These are phyloP conservation scores for Colletotrichum sp. DNA, from an alignment of 2,329 filamentous ascomycete genomes.

Conservation along the genomic window DNA sequence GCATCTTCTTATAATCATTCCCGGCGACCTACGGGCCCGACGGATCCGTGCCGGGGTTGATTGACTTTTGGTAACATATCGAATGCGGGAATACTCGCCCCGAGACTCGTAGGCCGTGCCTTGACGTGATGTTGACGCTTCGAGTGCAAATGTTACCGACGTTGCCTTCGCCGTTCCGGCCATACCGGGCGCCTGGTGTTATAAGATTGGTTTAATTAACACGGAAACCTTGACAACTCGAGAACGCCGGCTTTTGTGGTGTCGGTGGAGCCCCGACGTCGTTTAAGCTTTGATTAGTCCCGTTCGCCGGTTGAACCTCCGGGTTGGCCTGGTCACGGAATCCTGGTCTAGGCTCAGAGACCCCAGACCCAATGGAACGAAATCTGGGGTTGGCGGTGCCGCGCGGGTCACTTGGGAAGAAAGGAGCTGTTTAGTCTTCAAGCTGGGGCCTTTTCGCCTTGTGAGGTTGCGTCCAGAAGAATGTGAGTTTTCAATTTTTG, in stretches of 20 bases:
- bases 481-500: not conserved
- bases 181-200: not conserved
- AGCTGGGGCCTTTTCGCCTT: not conserved
- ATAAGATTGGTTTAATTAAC: not conserved
- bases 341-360: not conserved
- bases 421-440: accelerated
- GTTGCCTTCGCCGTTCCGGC: not conserved
- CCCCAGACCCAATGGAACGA: not conserved
- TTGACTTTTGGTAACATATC: not conserved
- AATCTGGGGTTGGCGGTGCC: not conserved
- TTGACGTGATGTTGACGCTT: not conserved
- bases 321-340: not conserved
- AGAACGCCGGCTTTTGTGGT: not conserved
- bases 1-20: not conserved
- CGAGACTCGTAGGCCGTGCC: not conserved
- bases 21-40: not conserved
- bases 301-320: not conserved
- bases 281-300: not conserved
- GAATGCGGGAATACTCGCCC: not conserved
- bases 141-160: not conserved
- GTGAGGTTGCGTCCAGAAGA: not conserved
- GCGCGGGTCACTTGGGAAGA: not conserved
- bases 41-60: not conserved
- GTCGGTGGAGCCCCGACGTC: not conserved
- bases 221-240: not conserved